Evolutionary conservation across 2,329 filamentous ascomycete species (phyloP).

Genomic region (Botrytis sinoallii): DNA sequence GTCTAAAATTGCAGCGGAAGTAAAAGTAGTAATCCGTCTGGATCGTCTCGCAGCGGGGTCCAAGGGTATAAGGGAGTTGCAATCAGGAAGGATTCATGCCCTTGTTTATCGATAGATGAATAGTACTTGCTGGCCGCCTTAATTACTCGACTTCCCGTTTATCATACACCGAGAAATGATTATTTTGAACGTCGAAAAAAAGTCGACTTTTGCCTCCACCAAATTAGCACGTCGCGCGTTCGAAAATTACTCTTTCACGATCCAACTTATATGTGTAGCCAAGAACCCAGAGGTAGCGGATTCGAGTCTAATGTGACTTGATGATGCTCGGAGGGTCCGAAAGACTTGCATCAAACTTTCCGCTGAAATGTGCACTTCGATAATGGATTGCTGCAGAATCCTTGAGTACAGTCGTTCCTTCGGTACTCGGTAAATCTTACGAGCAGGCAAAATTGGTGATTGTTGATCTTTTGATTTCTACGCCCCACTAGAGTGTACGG

Average conservation of each 20-base stretch:
- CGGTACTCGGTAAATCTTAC: constrained; percentile 13
- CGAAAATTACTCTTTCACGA: neutral
- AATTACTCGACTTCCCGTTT: neutral
- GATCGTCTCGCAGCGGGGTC: constrained; percentile 15
- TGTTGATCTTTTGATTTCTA: constrained; percentile 17
- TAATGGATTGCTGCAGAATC: constrained; percentile 8
- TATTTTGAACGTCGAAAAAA: neutral
- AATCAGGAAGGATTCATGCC: constrained; percentile 18
- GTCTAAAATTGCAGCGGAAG: constrained; percentile 14
- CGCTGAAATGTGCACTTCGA: constrained; percentile 2
- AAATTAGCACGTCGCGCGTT: neutral
- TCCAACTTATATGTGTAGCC: neutral
- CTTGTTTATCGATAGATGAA: constrained; percentile 18
- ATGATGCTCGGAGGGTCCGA: constrained; percentile 1
- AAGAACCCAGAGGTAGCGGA: neutral
- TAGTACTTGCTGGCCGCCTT: neutral
- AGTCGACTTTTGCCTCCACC: neutral
- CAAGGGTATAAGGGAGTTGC: constrained; percentile 9
- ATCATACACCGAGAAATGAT: neutral
- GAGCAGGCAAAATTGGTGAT: neutral
- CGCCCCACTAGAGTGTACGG: constrained; percentile 15
- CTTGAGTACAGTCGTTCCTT: constrained; percentile 16
- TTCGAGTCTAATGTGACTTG: neutral
- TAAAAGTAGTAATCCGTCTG: constrained; percentile 11
- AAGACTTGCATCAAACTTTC: constrained; percentile 17